Evolutionary conservation across 495 filamentous ascomycete genomes (phyloP).

Genomic region (Elasticomyces elasticus): DNA sequence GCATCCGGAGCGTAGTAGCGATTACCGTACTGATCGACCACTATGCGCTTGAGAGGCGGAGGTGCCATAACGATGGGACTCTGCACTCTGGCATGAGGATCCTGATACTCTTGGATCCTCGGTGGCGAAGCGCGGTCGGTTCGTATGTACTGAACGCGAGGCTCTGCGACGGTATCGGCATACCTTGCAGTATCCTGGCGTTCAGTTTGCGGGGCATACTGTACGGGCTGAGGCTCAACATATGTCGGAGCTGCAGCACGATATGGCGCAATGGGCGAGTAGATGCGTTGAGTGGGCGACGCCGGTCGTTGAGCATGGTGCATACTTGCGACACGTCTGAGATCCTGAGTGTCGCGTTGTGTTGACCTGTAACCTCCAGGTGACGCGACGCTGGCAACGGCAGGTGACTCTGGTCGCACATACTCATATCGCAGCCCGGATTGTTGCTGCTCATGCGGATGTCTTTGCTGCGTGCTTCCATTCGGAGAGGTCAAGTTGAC

Average conservation of each 20-base stretch:
- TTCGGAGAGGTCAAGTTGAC: constrained; percentile 13
- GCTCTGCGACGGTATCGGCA: constrained; percentile 39
- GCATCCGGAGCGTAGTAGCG: constrained; percentile 27
- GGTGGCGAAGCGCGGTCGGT: constrained; percentile 40
- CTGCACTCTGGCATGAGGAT: constrained; percentile 23
- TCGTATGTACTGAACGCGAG: constrained; percentile 34
- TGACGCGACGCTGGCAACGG: constrained; percentile 35
- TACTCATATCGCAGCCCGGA: constrained; percentile 17
- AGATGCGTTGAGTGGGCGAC: constrained; percentile 26
- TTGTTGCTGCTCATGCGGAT: constrained; percentile 19
- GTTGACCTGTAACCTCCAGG: constrained; percentile 34
- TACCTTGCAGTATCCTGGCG: constrained; percentile 45
- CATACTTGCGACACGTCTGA: constrained; percentile 50
- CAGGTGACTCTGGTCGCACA: constrained; percentile 35
- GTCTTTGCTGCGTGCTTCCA: constrained; percentile 12
- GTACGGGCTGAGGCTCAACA: constrained; percentile 3
- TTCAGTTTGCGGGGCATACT: not conserved
- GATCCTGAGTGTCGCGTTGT: constrained; percentile 45
- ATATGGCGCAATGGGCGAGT: constrained; percentile 28
- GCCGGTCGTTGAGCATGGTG: constrained; percentile 34
- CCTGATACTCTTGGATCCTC: constrained; percentile 24
- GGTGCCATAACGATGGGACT: constrained; percentile 25
- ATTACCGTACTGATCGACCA: constrained; percentile 33
- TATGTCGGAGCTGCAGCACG: constrained; percentile 12
- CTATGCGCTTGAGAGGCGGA: constrained; percentile 24